These are phyloP conservation scores for Fraxinus albicans DNA, from an alignment of 305 asterid genomes.

Conservation along the genomic window DNA sequence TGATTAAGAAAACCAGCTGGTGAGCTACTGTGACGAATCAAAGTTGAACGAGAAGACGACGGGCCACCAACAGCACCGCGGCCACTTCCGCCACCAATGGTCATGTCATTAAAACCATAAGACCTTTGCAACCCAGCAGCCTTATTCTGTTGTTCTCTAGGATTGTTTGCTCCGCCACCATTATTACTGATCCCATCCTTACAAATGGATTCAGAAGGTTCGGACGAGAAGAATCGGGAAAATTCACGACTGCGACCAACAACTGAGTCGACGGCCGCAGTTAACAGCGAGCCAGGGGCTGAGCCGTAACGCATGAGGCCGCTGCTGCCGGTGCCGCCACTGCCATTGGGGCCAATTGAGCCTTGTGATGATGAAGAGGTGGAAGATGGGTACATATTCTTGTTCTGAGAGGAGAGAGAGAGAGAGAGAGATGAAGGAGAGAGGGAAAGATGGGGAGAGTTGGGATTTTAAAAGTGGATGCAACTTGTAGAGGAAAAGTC, in stretches of 20 bases:
- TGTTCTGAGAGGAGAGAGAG: not conserved
- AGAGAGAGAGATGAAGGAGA: not conserved
- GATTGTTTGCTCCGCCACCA: not conserved
- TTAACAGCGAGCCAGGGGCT: conserved; percentile 62
- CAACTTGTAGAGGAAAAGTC: conserved; percentile 32
- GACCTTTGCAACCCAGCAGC: conserved; percentile 42
- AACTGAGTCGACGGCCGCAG: conserved; percentile 56
- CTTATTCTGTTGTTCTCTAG: not conserved
- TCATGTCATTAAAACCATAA: conserved; percentile 27
- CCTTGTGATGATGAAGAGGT: conserved; percentile 66
- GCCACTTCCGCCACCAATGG: conserved; percentile 1
- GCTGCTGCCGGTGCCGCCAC: conserved; percentile 8
- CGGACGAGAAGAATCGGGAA: conserved; percentile 43
- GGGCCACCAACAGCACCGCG: conserved; percentile 15
- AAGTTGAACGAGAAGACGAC: conserved; percentile 32
- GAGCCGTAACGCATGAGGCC: conserved; percentile 69
- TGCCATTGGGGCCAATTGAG: conserved; percentile 39
- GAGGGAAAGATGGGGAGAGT: not conserved
- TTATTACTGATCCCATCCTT: not conserved
- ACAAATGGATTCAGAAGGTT: conserved; percentile 29
- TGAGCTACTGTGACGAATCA: conserved; percentile 70
- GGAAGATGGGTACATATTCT: conserved; percentile 63
- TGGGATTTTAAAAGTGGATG: conserved; percentile 33
- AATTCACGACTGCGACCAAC: conserved; percentile 39
- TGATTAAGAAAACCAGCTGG: conserved; percentile 79